A percentile compares a stretch with the other conserved stretches of the same genome.
Evolutionary conservation across 2,329 filamentous ascomycete genomes (phyloP).

Genomic region (Ophiognomonia clavigignenti-juglandacearum): DNA sequence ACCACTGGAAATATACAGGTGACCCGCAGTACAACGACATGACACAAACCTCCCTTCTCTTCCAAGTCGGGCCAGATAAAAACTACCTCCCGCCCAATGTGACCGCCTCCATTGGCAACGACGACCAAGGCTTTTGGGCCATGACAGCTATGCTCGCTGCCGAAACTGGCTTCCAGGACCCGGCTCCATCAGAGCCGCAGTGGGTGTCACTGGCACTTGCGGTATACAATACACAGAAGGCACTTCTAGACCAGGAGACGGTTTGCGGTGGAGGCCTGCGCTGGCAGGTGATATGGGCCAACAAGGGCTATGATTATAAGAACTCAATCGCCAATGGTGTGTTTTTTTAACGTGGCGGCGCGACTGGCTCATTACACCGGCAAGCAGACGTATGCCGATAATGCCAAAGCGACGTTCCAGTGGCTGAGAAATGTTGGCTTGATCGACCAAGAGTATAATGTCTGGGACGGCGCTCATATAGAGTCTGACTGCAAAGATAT

Average conservation of each 20-base stretch:
- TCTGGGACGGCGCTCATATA: constrained; percentile 61
- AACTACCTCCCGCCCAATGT: constrained; percentile 47
- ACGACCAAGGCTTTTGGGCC: constrained; percentile 60
- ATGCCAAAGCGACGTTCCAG: constrained; percentile 58
- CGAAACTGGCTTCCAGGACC: constrained; percentile 59
- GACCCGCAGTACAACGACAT: constrained; percentile 48
- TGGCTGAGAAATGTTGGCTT: constrained; percentile 53
- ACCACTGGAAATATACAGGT: constrained; percentile 35
- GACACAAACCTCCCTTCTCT: constrained; percentile 37
- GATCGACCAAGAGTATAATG: constrained; percentile 52
- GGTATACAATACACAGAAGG: constrained; percentile 60
- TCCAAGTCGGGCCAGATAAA: constrained; percentile 40
- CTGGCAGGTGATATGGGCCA: constrained; percentile 71
- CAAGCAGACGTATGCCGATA: constrained; percentile 59
- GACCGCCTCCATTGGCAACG: constrained; percentile 45
- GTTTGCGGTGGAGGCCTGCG: constrained; percentile 66
- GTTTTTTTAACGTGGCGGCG: constrained; percentile 61
- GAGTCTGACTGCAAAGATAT: constrained; percentile 54
- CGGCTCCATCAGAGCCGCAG: constrained; percentile 46
- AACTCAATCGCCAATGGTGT: constrained; percentile 57
- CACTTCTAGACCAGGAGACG: constrained; percentile 57
- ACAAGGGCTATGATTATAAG: constrained; percentile 74
- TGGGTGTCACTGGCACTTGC: constrained; percentile 66
- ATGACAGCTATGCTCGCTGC: constrained; percentile 65
- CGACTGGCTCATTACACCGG: constrained; percentile 67